phyloP scores from a whole-genome alignment of 2,329 filamentous ascomycete genomes.

The Pyrenochaeta sp. region DNA sequence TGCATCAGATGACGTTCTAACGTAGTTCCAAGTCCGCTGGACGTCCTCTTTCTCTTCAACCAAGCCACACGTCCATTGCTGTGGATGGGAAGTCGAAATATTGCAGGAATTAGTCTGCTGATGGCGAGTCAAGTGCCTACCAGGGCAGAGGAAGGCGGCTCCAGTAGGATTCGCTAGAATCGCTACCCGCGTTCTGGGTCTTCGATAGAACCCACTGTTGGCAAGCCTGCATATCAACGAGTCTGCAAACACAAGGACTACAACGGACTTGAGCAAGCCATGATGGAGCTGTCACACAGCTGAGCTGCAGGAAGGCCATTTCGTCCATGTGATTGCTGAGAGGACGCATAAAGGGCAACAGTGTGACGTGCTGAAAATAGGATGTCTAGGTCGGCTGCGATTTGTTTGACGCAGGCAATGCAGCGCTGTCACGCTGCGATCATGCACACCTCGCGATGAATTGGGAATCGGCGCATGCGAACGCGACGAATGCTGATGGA shows the following conservation, averaged over 20 bases:
- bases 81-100: background rate
- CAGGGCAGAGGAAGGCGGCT: slow-evolving; percentile 3
- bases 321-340: background rate
- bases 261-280: slow-evolving; percentile 1
- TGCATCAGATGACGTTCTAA: background rate
- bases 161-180: slow-evolving; percentile 7
- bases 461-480: background rate
- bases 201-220: background rate
- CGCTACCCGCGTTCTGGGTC: slow-evolving; percentile 9
- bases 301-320: slow-evolving; percentile 2
- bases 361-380: background rate
- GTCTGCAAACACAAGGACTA: background rate
- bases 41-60: background rate
- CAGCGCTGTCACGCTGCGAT: slow-evolving; percentile 2
- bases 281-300: slow-evolving; percentile 4
- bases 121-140: slow-evolving; percentile 6
- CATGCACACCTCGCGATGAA: slow-evolving; percentile 4
- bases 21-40: background rate
- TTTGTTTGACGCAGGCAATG: background rate
- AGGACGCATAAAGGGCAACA: background rate
- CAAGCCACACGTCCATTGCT: background rate
- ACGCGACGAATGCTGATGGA: background rate
- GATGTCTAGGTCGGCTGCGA: slow-evolving; percentile 4
- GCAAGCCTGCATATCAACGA: background rate
- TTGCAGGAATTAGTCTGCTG: background rate